Base-by-base conservation (phyloP, 1,284 basidiomycete species). In the Xanthoconium separans region DNA sequence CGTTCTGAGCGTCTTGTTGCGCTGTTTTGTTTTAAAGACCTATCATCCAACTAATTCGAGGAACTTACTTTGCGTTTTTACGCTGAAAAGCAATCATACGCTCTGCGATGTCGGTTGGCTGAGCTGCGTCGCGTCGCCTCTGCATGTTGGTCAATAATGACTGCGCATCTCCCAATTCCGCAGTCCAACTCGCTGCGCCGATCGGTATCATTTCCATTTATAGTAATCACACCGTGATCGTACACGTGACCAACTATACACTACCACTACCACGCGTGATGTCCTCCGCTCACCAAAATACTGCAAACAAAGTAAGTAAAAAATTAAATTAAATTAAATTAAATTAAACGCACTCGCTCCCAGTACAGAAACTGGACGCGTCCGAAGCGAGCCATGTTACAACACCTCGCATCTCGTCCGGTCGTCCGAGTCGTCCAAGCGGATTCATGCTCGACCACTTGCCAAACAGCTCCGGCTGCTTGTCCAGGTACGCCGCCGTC, bases 401-500 rank as follows among this genome's bases (percentile, higher is more conserved):
- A 0, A 89, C 89, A n/a, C 89, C 89, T 6, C 90, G 78, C 63
- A 92, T 69, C 69, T 93, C 90, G 65, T 91, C 87, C 0, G 86
- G 81, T 13, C 87, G 75, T 33, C 90, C 89, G 27, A 92, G 78
- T 18, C 91, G 78, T 6, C 87, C 87, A 58, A 92, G 74, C 1
- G 90, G 91, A 67, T 91, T 91, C 70, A 84, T 68, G 54, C 70
- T 73, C n/a, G 87, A 85, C 89, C 89, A 91, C 65, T 86, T 87
- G 16, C 78, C 79, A 10, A 84, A 70, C 51, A 92, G 73, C 56
- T 85, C 77, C 3, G 89, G 89, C 65, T 90, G 78, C 37, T 69
- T 74, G 70, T 91, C 87, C 37, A 92, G 75, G 71, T 84, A 89
- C 31, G 81, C 84, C 59, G 87, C 87, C 31, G 90, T 91, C 87